Conservation (phyloP, 306 rosid species). For the Rubus parviflorus region DNA sequence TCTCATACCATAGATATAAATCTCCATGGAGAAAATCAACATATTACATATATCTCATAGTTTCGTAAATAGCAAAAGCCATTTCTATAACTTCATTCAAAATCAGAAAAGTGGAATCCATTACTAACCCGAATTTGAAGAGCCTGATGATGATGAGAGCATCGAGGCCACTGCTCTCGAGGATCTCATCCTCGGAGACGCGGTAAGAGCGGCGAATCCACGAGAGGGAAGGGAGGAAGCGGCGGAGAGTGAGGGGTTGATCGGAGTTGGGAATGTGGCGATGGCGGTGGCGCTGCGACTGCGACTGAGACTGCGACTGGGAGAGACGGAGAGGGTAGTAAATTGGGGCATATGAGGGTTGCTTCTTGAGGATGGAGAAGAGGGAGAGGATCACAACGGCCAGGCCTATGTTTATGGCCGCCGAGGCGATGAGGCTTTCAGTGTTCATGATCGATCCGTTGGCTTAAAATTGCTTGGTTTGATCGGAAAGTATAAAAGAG, state of each 20-base stretch:
- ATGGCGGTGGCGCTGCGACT: not conserved
- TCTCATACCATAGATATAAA: too few relatives aligned
- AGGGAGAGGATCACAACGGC: constrained; percentile 67
- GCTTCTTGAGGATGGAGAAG: constrained; percentile 78
- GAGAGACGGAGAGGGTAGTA: constrained; percentile 76
- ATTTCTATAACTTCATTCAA: too few relatives aligned
- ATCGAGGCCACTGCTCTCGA: constrained; percentile 65
- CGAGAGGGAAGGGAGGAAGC: constrained; percentile 61
- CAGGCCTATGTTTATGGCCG: constrained; percentile 73
- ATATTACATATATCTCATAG: too few relatives aligned
- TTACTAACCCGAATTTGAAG: constrained; percentile 73
- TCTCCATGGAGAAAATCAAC: too few relatives aligned
- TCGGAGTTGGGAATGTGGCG: constrained; percentile 16
- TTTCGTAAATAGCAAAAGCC: too few relatives aligned
- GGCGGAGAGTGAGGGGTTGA: constrained; percentile 25
- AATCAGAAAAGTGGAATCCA: not conserved
- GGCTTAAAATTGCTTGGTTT: not conserved
- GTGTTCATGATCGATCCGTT: constrained; percentile 41
- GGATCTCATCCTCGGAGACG: constrained; percentile 61
- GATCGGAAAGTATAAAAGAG: not conserved
- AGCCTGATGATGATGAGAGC: constrained; percentile 76
- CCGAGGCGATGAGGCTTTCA: constrained; percentile 72
- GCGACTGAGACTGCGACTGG: constrained; percentile 14
- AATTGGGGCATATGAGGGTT: constrained; percentile 58
- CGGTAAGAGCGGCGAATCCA: constrained; percentile 65